Evolutionary conservation across 2,329 filamentous ascomycete genomes (phyloP).

Genomic region (Claviceps sp.): DNA sequence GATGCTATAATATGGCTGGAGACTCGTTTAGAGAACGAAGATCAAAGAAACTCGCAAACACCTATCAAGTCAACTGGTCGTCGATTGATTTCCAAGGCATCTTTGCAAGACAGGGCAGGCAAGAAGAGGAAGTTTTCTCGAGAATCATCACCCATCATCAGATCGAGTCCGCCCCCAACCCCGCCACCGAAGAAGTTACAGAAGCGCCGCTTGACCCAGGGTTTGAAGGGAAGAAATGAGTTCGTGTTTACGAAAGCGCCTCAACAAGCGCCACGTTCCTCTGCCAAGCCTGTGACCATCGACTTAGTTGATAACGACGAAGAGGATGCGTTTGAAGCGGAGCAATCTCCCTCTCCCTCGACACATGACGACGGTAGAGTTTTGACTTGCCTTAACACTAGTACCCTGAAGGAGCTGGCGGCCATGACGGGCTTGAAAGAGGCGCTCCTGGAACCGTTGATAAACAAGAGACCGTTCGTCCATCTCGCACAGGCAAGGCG

Average conservation of each 20-base stretch:
- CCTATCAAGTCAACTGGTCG: conserved; percentile 12
- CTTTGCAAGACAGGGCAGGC: conserved; percentile 11
- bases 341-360: conserved; percentile 15
- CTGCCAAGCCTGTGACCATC: conserved; percentile 21
- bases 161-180: conserved; percentile 18
- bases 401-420: conserved; percentile 59
- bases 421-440: conserved; percentile 69
- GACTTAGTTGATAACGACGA: conserved; percentile 26
- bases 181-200: conserved; percentile 6
- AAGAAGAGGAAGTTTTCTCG: conserved; percentile 7
- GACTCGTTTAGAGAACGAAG: conserved; percentile 5
- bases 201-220: conserved; percentile 24
- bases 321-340: conserved; percentile 27
- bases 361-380: conserved; percentile 34
- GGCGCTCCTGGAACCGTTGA: conserved; percentile 52
- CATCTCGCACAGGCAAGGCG: conserved; percentile 51
- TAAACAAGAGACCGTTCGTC: conserved; percentile 62
- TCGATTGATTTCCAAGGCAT: conserved; percentile 19
- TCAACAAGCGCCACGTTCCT: conserved; percentile 15
- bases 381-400: conserved; percentile 72
- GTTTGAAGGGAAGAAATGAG: conserved; percentile 15
- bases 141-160: conserved; percentile 9
- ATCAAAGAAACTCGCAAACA: not conserved
- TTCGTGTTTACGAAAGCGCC: conserved; percentile 12
- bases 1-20: conserved; percentile 21